Evolutionary conservation across 2,329 filamentous ascomycete species (phyloP), one percentile per base, ranked within the genome.

Genomic region (Lachnellula occidentalis): DNA sequence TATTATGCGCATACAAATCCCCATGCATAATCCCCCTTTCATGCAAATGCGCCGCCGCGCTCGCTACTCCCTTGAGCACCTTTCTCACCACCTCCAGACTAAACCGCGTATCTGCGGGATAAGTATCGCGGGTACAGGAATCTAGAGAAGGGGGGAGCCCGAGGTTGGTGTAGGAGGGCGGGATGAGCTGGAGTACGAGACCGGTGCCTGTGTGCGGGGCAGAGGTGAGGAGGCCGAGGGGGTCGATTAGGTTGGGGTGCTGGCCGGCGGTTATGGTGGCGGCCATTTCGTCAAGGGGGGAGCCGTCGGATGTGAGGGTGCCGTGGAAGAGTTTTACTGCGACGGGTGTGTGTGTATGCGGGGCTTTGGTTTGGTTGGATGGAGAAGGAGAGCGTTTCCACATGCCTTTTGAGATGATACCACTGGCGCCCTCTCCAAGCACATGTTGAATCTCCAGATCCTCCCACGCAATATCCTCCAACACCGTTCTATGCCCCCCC

Each of bases 321-420:
- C 75, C 75, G 41, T 72, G 73, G 66, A 78, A 78, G 6, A 78
- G 64, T 60, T 78, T 78, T 63, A 78, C 69, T 2, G 76, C 75
- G 0, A 78, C 76, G 12, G 73, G 65, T 36, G 7, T 5, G 7
- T 71, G 68, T 24, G 64, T 61, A 3, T 64, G 61, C 9, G 58
- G 61, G 2, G 14, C 11, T 39, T 17, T 17, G 3, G 3, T 11
- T 39, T 14, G 14, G 3, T 39, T 11, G 3, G 36, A 14, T 39
- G 36, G 14, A 11, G 24, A 27, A 27, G 14, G 11, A 5, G 59
- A 58, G 6, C 59, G 59, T 24, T 65, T 69, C 71, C 73, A 74
- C 2, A 64, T 53, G 1, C 70, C 76, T 48, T 70, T 71, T 19
- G 69, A 76, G 50, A 77, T 77, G 17, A 76, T 64, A 2, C 74